These are phyloP conservation scores for Pythium apleroticum DNA, from an alignment of 352 stramenopile species.

Conservation along the genomic window DNA sequence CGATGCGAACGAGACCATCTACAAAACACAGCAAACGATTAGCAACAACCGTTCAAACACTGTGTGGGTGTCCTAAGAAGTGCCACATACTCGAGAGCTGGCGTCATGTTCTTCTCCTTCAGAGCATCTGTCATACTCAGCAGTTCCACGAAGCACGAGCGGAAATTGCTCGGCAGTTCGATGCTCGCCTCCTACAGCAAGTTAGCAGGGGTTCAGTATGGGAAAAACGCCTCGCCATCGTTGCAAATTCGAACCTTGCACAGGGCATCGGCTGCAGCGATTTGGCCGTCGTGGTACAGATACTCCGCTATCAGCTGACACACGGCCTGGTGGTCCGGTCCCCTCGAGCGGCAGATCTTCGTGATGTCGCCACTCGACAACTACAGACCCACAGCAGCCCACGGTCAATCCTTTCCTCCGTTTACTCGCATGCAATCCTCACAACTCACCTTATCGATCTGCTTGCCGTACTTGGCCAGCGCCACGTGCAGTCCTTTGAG, in stretches of 20 bases:
- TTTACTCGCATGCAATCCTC: not conserved
- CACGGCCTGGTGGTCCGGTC: slow-evolving; percentile 65
- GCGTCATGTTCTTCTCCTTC: slow-evolving; percentile 60
- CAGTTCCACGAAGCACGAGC: slow-evolving; percentile 68
- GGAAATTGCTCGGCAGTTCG: slow-evolving; percentile 46
- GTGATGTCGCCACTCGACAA: slow-evolving; percentile 60
- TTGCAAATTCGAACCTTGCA: slow-evolving; percentile 54
- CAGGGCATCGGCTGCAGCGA: slow-evolving; percentile 65
- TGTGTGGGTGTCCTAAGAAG: too few species aligned
- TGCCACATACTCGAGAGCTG: slow-evolving; percentile 57
- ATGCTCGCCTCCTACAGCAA: slow-evolving; percentile 53
- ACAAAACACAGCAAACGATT: not conserved
- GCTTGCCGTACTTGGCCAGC: slow-evolving; percentile 76
- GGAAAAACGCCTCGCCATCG: too few species aligned
- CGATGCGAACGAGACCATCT: slow-evolving; percentile 69
- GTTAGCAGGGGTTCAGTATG: not conserved
- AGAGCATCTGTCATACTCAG: slow-evolving; percentile 65
- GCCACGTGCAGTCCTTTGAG: slow-evolving; percentile 68
- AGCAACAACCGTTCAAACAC: not conserved
- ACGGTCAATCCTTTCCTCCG: not conserved
- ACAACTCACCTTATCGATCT: slow-evolving; percentile 70
- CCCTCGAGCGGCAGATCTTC: slow-evolving; percentile 59
- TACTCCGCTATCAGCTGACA: slow-evolving; percentile 71
- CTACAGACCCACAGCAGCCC: not conserved
- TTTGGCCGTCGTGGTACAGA: slow-evolving; percentile 78